Conservation (phyloP, 306 rosid species). For the Parietaria judaica region DNA sequence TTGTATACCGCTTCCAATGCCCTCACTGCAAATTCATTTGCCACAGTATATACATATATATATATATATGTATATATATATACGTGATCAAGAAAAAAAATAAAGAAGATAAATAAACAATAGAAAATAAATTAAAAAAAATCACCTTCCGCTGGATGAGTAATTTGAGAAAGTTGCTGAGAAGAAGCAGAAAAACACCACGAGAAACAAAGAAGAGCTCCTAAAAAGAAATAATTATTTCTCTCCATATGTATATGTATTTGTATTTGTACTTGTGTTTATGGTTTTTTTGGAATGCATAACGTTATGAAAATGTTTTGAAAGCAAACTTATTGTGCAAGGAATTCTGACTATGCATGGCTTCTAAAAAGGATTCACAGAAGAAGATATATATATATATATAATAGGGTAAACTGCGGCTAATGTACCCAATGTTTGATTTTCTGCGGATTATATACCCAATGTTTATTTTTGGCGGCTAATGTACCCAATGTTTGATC, state of each 20-base stretch:
- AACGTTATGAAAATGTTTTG: not conserved
- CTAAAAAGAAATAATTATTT: not conserved
- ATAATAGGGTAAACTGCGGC: no score
- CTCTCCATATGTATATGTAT: not conserved
- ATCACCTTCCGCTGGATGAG: constrained; percentile 15
- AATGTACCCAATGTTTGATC: no score
- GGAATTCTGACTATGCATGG: no score
- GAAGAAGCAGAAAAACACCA: not conserved
- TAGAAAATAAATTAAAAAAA: not conserved
- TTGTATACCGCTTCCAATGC: constrained; percentile 6
- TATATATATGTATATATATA: not conserved
- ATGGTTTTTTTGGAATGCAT: not conserved
- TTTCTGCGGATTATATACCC: no score
- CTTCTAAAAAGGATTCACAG: no score
- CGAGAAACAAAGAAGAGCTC: constrained; percentile 2
- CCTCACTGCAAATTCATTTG: not conserved
- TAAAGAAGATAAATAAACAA: not conserved
- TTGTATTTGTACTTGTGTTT: not conserved
- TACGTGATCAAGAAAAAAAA: not conserved
- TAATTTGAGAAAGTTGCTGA: not conserved
- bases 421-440: no score
- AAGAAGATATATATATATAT: no score
- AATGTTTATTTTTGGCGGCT: no score
- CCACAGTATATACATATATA: not conserved
- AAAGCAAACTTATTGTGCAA: no score